Conservation (phyloP, 2,329 filamentous ascomycete species). For the Tolypocladium pustulatum region DNA sequence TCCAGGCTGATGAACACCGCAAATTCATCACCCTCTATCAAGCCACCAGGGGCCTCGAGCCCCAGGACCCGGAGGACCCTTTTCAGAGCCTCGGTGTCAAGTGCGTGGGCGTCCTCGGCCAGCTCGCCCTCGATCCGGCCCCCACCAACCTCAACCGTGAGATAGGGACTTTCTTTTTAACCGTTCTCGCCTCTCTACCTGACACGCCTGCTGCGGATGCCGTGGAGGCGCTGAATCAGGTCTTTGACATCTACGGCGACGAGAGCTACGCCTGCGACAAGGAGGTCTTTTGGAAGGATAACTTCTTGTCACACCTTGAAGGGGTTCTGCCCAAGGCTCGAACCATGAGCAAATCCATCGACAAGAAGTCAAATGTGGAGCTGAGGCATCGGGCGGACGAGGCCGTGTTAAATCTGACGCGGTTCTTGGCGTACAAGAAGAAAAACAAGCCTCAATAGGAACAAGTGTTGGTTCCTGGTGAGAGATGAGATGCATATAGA, state of each 20-base stretch:
- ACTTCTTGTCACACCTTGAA: slow-evolving; percentile 49
- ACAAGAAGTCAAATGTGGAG: slow-evolving; percentile 48
- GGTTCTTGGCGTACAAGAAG: slow-evolving; percentile 57
- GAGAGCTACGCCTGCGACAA: slow-evolving; percentile 46
- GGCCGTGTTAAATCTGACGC: slow-evolving; percentile 45
- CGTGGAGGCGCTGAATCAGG: slow-evolving; percentile 54
- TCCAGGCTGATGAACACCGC: slow-evolving; percentile 43
- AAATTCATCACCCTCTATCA: slow-evolving; percentile 58
- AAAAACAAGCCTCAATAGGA: slow-evolving; percentile 32
- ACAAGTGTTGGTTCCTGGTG: background rate
- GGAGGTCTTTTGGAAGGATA: slow-evolving; percentile 53
- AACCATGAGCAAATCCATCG: slow-evolving; percentile 47
- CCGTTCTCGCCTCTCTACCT: slow-evolving; percentile 39
- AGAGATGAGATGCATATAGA: background rate
- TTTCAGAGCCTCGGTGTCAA: slow-evolving; percentile 55
- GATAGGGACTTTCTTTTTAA: slow-evolving; percentile 52
- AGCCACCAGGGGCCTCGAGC: slow-evolving; percentile 33
- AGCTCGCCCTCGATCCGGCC: slow-evolving; percentile 46
- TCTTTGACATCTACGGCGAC: slow-evolving; percentile 59
- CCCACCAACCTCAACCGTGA: slow-evolving; percentile 46
- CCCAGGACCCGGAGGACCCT: slow-evolving; percentile 32
- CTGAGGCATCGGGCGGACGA: slow-evolving; percentile 51
- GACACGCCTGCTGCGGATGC: slow-evolving; percentile 44
- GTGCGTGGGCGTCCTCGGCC: slow-evolving; percentile 55
- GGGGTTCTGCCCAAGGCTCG: slow-evolving; percentile 41